Evolutionary conservation across 2,329 filamentous ascomycete species (phyloP), one percentile per base, ranked within the genome.

Genomic region (Aphanocladium album): DNA sequence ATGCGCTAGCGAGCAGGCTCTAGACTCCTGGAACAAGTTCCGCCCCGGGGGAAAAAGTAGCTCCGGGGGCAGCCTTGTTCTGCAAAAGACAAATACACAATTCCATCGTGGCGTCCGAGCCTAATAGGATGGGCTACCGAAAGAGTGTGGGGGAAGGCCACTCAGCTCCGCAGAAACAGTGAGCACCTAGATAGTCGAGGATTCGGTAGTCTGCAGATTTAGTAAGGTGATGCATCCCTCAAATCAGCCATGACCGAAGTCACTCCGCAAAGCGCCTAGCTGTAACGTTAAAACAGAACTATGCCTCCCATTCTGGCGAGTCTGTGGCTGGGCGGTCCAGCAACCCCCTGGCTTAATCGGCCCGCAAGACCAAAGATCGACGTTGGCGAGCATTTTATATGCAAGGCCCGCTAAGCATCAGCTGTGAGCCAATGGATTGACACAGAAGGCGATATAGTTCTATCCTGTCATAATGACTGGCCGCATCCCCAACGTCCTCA

Each of bases 261-360:
- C 55, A 8, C 50, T 19, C 55, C 55, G 55, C 45, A 37, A 16
- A 25, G 30, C 21, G 45, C 55, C 23, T 14, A 30, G 46, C 23
- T 52, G 57, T 52, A 59, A 59, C 57, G 57, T 59, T 45, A 21
- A 21, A 43, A 45, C 37, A 55, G 23, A 45, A 30, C 33, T 41
- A 37, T 39, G 19, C 5, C 9, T 30, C 23, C 52, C 21, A 5
- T 30, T n/a, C n/a, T 30, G 30, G 30, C 5, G 30, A 30, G 50
- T 39, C 35, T 39, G 16, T 39, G 12, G 12, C 35, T 9, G 12
- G 6, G 6, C 17, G n/a, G n/a, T 9, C 19, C 35, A 54, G 14
- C 14, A 23, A n/a, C 35, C 35, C 35, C 17, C 30, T n/a, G 8
- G 6, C 39, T 46, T 30, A 60, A 54, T 60, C 57, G 57, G 57